Percentiles rank a stretch among this genome's conserved stretches.
phyloP scores from a whole-genome alignment of 2,329 filamentous ascomycete species.

The Cylindrodendrum hubeiense region DNA sequence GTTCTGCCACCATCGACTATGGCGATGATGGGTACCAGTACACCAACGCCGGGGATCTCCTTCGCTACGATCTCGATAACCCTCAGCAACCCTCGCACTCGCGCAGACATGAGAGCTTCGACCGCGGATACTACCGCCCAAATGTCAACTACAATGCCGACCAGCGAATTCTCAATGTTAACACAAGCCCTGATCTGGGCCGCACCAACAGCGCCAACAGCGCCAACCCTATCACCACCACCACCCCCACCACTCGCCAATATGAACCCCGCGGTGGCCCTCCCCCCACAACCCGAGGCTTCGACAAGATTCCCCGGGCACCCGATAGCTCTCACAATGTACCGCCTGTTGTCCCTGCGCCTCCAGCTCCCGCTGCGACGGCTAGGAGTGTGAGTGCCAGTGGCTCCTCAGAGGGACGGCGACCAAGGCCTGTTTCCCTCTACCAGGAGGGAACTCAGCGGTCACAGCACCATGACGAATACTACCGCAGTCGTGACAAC shows the following conservation, averaged over 20 bases:
- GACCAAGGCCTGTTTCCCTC: slow-evolving; percentile 62
- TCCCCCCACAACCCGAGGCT: slow-evolving; percentile 76
- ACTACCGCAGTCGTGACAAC: slow-evolving; percentile 63
- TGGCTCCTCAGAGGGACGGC: slow-evolving; percentile 40
- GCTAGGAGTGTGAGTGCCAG: slow-evolving; percentile 25
- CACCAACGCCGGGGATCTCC: slow-evolving; percentile 72
- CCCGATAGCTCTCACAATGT: slow-evolving; percentile 60
- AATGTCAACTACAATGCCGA: slow-evolving; percentile 65
- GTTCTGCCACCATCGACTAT: slow-evolving; percentile 62
- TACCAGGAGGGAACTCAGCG: slow-evolving; percentile 64
- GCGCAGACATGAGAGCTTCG: slow-evolving; percentile 66
- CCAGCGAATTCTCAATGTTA: slow-evolving; percentile 59
- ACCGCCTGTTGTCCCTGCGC: slow-evolving; percentile 56
- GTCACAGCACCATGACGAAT: slow-evolving; percentile 60
- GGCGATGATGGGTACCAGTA: slow-evolving; percentile 73
- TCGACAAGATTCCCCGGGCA: slow-evolving; percentile 74
- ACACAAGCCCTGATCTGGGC: slow-evolving; percentile 57
- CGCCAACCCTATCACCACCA: slow-evolving; percentile 24
- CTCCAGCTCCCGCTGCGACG: slow-evolving; percentile 49
- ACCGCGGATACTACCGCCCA: slow-evolving; percentile 68
- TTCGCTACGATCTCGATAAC: slow-evolving; percentile 71
- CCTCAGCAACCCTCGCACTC: slow-evolving; percentile 55
- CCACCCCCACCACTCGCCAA: slow-evolving; percentile 43
- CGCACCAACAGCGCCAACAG: slow-evolving; percentile 55
- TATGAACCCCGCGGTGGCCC: slow-evolving; percentile 64